Evolutionary conservation across 805 yeast species (phyloP).

Genomic region (Candida andamanensis): DNA sequence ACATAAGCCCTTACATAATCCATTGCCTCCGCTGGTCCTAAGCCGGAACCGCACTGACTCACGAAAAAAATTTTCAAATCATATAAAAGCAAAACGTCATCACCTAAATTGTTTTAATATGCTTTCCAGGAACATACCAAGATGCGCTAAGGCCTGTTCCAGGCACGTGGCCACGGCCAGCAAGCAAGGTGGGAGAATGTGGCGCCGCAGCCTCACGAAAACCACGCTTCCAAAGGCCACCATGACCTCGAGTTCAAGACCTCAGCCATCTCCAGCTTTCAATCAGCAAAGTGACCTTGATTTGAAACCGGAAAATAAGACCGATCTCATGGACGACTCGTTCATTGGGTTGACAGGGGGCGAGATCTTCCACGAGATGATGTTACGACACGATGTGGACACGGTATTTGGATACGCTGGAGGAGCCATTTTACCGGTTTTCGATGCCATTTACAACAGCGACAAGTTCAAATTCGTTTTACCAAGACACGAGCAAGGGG

Average conservation of each 20-base stretch:
- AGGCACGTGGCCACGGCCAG: too few species aligned
- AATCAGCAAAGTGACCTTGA: slow-evolving; percentile 23
- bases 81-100: too few species aligned
- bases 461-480: slow-evolving; percentile 82
- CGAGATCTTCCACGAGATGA: slow-evolving; percentile 97
- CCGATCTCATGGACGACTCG: slow-evolving; percentile 62
- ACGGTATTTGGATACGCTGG: slow-evolving; percentile 98
- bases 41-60: too few species aligned
- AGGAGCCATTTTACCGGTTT: slow-evolving; percentile 97
- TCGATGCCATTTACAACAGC: slow-evolving; percentile 93
- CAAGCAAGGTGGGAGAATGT: too few species aligned
- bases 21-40: too few species aligned
- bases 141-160: too few species aligned
- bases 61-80: too few species aligned
- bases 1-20: too few species aligned
- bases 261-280: slow-evolving; percentile 45
- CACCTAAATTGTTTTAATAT: too few species aligned
- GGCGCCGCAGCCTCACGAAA: slow-evolving; percentile 10
- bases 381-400: slow-evolving; percentile 92
- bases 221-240: slow-evolving; percentile 19
- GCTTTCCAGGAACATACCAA: too few species aligned
- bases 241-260: slow-evolving; percentile 18
- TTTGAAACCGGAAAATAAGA: slow-evolving; percentile 8
- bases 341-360: slow-evolving; percentile 97
- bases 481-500: slow-evolving; percentile 98